Evolutionary conservation across 129 eudicot species (phyloP).

Genomic region (Arctium minus): DNA sequence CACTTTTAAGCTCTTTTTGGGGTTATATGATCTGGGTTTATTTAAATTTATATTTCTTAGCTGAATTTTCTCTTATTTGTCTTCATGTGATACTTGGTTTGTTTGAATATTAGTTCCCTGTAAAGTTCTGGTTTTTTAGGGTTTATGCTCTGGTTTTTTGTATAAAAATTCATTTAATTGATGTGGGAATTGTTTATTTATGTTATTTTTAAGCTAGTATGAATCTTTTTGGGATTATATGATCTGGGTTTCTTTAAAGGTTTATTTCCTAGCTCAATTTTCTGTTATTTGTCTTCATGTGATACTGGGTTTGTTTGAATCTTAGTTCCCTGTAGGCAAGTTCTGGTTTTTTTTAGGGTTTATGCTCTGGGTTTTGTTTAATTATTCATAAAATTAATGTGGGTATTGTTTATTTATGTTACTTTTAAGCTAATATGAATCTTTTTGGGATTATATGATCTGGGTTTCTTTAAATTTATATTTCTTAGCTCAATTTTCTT

Average conservation of each 20-base stretch:
- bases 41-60: too few relatives aligned
- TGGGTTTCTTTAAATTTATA: not conserved
- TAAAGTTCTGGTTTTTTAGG: not conserved
- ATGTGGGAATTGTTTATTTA: constrained; percentile 1
- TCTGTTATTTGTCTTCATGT: constrained; percentile 11
- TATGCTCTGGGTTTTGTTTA: constrained; percentile 1
- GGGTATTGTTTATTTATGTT: not conserved
- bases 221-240: not conserved
- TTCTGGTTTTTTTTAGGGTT: constrained; percentile 1
- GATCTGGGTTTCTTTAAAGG: not conserved
- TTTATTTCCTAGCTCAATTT: not conserved
- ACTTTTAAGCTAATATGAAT: not conserved
- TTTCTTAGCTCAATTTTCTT: not conserved
- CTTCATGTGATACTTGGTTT: not conserved
- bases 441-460: constrained; percentile 2
- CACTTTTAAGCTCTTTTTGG: not conserved
- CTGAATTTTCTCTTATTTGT: not conserved
- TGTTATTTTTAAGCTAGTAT: not conserved
- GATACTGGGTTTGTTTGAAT: not conserved
- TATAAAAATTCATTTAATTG: not conserved
- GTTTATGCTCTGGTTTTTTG: constrained; percentile 3
- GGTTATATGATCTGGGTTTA: constrained; percentile 2
- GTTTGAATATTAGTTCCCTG: not conserved
- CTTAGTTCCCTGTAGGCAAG: not conserved
- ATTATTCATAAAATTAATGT: not conserved